Conservation (phyloP, 2,329 filamentous ascomycete genomes). For the Cladosporium sp. region DNA sequence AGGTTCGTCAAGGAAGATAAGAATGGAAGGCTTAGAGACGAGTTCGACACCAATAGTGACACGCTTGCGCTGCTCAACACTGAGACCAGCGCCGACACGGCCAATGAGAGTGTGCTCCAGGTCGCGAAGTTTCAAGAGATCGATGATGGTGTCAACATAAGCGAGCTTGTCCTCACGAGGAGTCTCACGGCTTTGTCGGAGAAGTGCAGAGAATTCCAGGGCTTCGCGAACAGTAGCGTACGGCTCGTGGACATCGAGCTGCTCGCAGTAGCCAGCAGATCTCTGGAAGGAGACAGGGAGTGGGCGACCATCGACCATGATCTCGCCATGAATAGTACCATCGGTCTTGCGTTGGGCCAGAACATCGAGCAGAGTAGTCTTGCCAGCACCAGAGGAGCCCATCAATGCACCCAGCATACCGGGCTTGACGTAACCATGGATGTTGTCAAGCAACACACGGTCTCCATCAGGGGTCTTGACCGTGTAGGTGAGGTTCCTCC, state of each 20-base stretch:
- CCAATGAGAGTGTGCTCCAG: slow-evolving; percentile 69
- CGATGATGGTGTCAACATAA: slow-evolving; percentile 66
- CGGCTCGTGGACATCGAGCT: slow-evolving; percentile 68
- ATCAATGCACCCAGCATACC: slow-evolving; percentile 78
- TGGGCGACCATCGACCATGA: slow-evolving; percentile 48
- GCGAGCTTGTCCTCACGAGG: slow-evolving; percentile 64
- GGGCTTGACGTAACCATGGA: slow-evolving; percentile 73
- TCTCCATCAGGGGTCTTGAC: slow-evolving; percentile 55
- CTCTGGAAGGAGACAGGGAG: slow-evolving; percentile 52
- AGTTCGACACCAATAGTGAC: slow-evolving; percentile 61
- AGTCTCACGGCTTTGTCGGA: slow-evolving; percentile 62
- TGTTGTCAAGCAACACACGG: slow-evolving; percentile 57
- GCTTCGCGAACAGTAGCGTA: slow-evolving; percentile 68
- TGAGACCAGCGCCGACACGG: slow-evolving; percentile 56
- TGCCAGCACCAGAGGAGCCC: slow-evolving; percentile 68
- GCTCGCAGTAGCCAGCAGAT: slow-evolving; percentile 59
- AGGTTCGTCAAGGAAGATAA: slow-evolving; percentile 67
- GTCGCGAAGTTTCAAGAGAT: slow-evolving; percentile 66
- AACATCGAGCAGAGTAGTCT: slow-evolving; percentile 44
- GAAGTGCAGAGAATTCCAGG: slow-evolving; percentile 64
- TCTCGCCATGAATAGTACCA: slow-evolving; percentile 48
- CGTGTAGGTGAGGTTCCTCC: slow-evolving; percentile 81
- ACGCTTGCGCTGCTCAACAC: slow-evolving; percentile 58
- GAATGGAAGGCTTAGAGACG: slow-evolving; percentile 59
- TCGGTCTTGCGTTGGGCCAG: slow-evolving; percentile 49